Percentiles rank a stretch among this genome's conserved stretches.
These are phyloP conservation scores for Stemphylium vesicarium DNA, from an alignment of 2,329 filamentous ascomycete species.

Conservation along the genomic window DNA sequence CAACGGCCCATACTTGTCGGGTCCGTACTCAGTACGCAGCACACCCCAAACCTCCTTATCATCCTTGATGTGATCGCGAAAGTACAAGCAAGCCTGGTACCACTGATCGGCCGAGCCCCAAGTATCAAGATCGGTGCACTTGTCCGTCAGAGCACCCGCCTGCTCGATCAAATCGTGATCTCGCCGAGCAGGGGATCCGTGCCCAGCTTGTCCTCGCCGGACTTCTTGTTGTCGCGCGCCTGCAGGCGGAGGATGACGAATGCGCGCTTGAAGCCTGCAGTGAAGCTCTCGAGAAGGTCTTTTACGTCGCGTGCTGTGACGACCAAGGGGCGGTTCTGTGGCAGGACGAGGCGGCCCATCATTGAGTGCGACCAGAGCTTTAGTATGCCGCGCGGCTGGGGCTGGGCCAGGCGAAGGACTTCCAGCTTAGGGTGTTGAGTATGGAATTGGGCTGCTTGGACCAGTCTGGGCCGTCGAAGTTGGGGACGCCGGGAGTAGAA, in stretches of 20 bases:
- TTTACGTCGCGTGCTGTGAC: neutral
- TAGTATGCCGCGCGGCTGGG: neutral
- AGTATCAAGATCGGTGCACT: neutral
- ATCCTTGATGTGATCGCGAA: neutral
- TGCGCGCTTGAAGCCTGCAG: neutral
- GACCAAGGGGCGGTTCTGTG: neutral
- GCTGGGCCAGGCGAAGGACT: conserved; percentile 5
- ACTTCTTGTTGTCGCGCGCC: neutral
- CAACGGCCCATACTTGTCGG: neutral
- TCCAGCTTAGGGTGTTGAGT: conserved; percentile 1
- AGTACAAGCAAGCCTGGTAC: conserved; percentile 1
- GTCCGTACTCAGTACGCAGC: neutral
- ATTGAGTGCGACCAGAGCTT: conserved; percentile 1
- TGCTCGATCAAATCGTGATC: neutral
- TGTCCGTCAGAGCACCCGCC: neutral
- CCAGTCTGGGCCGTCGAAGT: conserved; percentile 4
- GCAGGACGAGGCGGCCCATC: neutral
- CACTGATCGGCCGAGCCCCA: neutral
- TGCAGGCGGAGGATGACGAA: conserved; percentile 3
- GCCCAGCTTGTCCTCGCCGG: neutral
- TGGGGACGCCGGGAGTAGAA: neutral
- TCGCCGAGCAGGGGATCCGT: conserved; percentile 5
- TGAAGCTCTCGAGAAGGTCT: neutral
- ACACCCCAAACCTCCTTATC: neutral
- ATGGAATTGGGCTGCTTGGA: neutral